Percentiles rank a stretch among this genome's conserved stretches.
These are phyloP conservation scores for Acanthamoeba sp. DNA, from an alignment of 208 protist species.

Conservation along the genomic window DNA sequence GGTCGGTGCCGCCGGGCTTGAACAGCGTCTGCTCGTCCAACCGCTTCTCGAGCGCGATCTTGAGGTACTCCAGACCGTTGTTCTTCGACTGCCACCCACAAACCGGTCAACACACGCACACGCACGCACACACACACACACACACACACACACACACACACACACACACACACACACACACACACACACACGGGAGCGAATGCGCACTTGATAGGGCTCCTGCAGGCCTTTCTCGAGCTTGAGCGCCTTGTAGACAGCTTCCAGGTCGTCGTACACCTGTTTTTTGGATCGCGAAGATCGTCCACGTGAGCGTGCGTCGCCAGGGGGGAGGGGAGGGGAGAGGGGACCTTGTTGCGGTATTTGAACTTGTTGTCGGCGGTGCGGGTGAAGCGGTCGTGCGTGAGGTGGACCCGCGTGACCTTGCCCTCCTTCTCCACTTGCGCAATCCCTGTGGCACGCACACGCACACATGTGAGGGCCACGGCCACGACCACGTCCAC, in stretches of 20 bases:
- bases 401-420: neutral
- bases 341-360: slow-evolving; percentile 30
- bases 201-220: slow-evolving; percentile 8
- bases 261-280: slow-evolving; percentile 1
- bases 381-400: slow-evolving; percentile 27
- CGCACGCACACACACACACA: too few species aligned
- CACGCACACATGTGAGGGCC: too few species aligned
- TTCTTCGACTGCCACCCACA: neutral
- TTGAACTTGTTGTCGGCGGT: slow-evolving; percentile 35
- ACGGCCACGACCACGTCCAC: too few species aligned
- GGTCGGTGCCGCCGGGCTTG: neutral
- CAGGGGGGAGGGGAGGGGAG: too few species aligned
- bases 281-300: neutral
- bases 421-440: slow-evolving; percentile 19
- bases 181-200: too few species aligned
- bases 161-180: too few species aligned
- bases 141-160: too few species aligned
- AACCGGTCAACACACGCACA: too few species aligned
- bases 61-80: slow-evolving; percentile 13
- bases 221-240: slow-evolving; percentile 28
- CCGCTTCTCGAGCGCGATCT: slow-evolving; percentile 10
- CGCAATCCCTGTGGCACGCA: neutral
- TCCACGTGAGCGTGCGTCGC: neutral
- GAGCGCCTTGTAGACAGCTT: neutral
- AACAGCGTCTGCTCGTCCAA: neutral